Percentiles rank a stretch among this genome's conserved stretches.
Evolutionary conservation across 2,329 filamentous ascomycete species (phyloP).

Genomic region (Colletotrichum theobromicola): DNA sequence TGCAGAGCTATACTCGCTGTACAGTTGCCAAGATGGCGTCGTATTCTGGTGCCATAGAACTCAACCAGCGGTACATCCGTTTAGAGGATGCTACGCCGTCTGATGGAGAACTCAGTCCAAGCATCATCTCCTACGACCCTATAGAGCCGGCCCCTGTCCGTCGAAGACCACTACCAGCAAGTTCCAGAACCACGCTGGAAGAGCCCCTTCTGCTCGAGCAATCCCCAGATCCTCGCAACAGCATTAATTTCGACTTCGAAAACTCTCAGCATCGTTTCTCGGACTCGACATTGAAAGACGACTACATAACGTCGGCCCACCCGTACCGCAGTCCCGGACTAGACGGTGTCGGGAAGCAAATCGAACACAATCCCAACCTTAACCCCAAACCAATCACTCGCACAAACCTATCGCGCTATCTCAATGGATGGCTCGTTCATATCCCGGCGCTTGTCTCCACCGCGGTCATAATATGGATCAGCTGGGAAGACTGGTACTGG

Average conservation of each 20-base stretch:
- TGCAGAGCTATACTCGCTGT: background rate
- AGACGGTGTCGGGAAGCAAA: background rate
- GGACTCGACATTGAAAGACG: background rate
- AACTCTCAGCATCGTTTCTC: too few relatives aligned
- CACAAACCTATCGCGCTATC: background rate
- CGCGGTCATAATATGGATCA: background rate
- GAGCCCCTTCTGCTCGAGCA: background rate
- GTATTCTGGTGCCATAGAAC: background rate
- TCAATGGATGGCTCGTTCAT: slow-evolving; percentile 5
- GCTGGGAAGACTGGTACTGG: slow-evolving; percentile 1
- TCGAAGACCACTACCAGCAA: background rate
- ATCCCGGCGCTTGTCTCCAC: background rate
- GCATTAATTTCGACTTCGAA: background rate
- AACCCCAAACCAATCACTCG: background rate
- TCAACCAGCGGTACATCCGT: background rate
- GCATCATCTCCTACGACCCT: background rate
- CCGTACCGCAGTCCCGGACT: background rate
- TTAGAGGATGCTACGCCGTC: background rate
- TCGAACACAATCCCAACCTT: background rate
- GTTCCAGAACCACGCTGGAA: background rate
- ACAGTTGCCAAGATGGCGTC: background rate
- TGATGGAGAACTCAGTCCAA: background rate
- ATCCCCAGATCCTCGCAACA: background rate
- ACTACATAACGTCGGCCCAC: background rate
- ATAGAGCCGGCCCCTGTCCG: background rate